These are phyloP conservation scores for Vitis hybrid DNA, from an alignment of 177 flowering plant species.

Conservation along the genomic window DNA sequence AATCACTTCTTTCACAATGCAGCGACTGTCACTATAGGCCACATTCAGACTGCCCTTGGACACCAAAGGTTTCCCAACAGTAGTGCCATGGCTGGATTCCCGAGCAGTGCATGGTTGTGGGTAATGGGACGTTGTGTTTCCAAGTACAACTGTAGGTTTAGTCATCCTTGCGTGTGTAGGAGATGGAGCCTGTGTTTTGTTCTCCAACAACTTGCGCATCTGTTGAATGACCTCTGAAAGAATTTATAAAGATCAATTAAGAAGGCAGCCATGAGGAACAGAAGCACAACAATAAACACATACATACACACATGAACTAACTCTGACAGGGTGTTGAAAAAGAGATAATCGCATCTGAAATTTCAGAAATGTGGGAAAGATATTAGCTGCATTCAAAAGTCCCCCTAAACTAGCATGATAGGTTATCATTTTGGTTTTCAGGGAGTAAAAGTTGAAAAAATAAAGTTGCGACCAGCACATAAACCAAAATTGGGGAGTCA, in stretches of 20 bases:
- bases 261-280: constrained; percentile 2
- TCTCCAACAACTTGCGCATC: constrained; percentile 41
- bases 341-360: neutral
- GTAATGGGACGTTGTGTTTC: constrained; percentile 17
- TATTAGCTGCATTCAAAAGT: no score
- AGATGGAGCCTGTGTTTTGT: constrained; percentile 21
- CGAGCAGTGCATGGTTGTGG: constrained; percentile 22
- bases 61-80: neutral
- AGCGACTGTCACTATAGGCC: neutral
- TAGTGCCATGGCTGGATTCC: constrained; percentile 4
- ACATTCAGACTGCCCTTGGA: constrained; percentile 12
- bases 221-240: constrained; percentile 53
- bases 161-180: constrained; percentile 11
- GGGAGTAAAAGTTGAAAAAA: no score
- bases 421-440: no score
- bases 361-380: neutral
- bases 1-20: constrained; percentile 10
- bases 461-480: no score
- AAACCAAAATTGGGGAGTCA: no score
- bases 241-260: neutral
- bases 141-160: constrained; percentile 15
- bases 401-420: no score
- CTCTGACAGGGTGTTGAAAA: neutral
- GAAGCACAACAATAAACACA: neutral
- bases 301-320: neutral